Evolutionary conservation across 2,329 filamentous ascomycete genomes (phyloP).

Genomic region (Cyanodermella asteris): DNA sequence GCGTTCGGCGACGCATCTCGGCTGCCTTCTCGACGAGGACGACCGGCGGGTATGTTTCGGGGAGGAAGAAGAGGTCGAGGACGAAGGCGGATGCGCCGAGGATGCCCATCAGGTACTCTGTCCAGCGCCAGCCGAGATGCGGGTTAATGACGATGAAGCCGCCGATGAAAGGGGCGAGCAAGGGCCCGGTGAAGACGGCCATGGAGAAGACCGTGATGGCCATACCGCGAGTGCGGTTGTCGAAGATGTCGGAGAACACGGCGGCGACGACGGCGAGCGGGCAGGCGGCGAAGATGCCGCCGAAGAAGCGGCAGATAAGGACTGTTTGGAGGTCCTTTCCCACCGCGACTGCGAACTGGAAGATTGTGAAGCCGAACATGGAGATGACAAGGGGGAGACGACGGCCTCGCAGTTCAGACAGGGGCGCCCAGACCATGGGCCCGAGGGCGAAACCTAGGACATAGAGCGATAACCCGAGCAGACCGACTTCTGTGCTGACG

Average conservation of each 20-base stretch:
- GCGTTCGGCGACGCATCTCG: slow-evolving; percentile 30
- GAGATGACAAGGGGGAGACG: slow-evolving; percentile 25
- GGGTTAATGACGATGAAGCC: slow-evolving; percentile 30
- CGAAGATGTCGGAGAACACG: slow-evolving; percentile 35
- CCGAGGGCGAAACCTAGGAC: slow-evolving; percentile 27
- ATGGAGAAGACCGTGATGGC: slow-evolving; percentile 29
- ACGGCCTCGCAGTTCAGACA: slow-evolving; percentile 28
- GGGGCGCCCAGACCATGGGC: slow-evolving; percentile 28
- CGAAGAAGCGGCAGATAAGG: slow-evolving; percentile 30
- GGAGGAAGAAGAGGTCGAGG: slow-evolving; percentile 29
- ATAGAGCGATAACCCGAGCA: slow-evolving; percentile 20
- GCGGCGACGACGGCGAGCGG: slow-evolving; percentile 31
- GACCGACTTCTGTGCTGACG: slow-evolving; percentile 25
- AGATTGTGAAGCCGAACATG: slow-evolving; percentile 30
- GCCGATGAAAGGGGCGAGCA: slow-evolving; percentile 31
- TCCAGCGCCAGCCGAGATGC: slow-evolving; percentile 32
- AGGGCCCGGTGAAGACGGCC: slow-evolving; percentile 30
- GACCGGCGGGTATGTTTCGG: slow-evolving; percentile 36
- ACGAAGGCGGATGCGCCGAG: slow-evolving; percentile 31
- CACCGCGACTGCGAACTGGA: slow-evolving; percentile 25
- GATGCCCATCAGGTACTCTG: slow-evolving; percentile 30
- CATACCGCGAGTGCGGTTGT: slow-evolving; percentile 22
- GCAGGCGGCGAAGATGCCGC: slow-evolving; percentile 31
- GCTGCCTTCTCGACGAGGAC: slow-evolving; percentile 34
- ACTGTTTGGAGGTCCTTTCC: slow-evolving; percentile 31